Evolutionary conservation across 2,329 filamentous ascomycete genomes (phyloP), one percentile per base, ranked within the genome.

Genomic region (Dothideomycetes sp.): DNA sequence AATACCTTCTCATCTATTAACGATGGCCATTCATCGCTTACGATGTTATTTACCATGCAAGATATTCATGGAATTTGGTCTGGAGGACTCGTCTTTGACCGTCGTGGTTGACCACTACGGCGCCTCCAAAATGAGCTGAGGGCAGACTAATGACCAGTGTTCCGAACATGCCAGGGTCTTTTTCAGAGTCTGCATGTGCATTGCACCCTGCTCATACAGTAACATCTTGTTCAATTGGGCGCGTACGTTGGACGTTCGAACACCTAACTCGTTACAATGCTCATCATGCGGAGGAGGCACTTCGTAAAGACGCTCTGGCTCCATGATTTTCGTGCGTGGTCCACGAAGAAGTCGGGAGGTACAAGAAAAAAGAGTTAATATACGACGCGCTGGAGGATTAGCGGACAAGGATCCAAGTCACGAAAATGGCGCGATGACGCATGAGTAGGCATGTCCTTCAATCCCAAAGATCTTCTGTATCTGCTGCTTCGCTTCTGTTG

Each of bases 1-100:
- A 65, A 51, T 71, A 76, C 73, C 65, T 68, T 17, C 45, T 41
- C n/a, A 8, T 11, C 18, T 13, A 11, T 27, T n/a, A 24, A 13
- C 28, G 4, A 16, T n/a, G 11, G 16, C 24, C 12, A 12, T 2
- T 8, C 16, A 36, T 34, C 28, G 23, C 9, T 46, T 38, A 15
- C 50, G 22, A 15, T 45, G 36, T n/a, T 11, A 45, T 52, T 41
- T 39, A 48, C 39, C 64, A 64, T 4, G 60, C 57, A 11, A 35
- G 6, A 63, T 49, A 25, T 51, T 56, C 5, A 54, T 13, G 20
- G 4, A 48, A 24, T 0, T 54, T 59, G 0, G 63, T 63, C 7
- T 52, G 43, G 37, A 65, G 61, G 3, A 46, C 46, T 16, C 22
- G 41, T 30, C 11, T 43, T 16, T 45, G 20, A 15, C 40, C 44